Evolutionary conservation across 441 rosid species (phyloP).

Genomic region (Eruca vesicaria): DNA sequence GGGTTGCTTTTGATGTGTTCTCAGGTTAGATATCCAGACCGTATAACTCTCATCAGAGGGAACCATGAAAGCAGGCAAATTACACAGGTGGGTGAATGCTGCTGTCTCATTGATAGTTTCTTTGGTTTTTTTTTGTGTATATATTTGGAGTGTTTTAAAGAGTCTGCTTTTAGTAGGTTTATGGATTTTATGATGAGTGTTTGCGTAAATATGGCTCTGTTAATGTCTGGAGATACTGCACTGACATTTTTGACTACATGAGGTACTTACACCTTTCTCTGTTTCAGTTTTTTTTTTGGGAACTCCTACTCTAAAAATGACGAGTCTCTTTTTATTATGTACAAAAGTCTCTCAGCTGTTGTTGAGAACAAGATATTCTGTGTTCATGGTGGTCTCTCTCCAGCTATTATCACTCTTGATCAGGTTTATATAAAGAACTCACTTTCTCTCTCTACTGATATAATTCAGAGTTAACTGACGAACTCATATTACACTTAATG

Average conservation of each 20-base stretch:
- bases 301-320: not conserved
- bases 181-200: conserved; percentile 96
- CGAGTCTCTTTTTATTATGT: not conserved
- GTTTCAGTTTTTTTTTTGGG: not conserved
- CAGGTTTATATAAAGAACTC: conserved; percentile 55
- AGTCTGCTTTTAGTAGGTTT: conserved; percentile 57
- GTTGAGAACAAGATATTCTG: conserved; percentile 86
- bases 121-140: not conserved
- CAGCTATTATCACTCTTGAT: conserved; percentile 77
- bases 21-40: conserved; percentile 92
- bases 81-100: conserved; percentile 62
- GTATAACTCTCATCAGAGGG: conserved; percentile 91
- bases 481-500: not conserved
- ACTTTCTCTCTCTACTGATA: not conserved
- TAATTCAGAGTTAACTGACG: conserved; percentile 7
- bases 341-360: conserved; percentile 69
- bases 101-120: not conserved
- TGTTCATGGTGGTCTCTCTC: conserved; percentile 98
- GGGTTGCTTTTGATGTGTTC: conserved; percentile 15
- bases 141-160: conserved; percentile 12
- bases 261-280: conserved; percentile 45
- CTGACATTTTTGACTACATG: conserved; percentile 90
- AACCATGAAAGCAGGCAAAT: conserved; percentile 97
- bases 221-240: conserved; percentile 98
- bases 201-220: conserved; percentile 92